Percentiles rank a stretch among this genome's conserved stretches.
Conservation (phyloP, 306 rosid genomes). For the Biancaea sappan region DNA sequence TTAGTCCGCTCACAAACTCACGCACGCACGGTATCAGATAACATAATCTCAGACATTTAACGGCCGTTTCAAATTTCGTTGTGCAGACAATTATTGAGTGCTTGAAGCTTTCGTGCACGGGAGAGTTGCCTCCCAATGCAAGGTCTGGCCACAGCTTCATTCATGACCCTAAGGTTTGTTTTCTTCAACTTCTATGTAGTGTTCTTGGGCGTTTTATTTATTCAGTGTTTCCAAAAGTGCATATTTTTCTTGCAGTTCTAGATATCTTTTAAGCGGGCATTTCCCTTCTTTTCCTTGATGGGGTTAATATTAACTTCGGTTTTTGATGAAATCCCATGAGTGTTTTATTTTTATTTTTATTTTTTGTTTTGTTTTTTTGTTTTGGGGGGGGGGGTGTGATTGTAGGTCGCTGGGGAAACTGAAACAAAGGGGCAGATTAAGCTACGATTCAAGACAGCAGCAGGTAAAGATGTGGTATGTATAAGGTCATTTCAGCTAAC, state of each 20-base stretch:
- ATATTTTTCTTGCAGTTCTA: not conserved
- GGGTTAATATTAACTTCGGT: not conserved
- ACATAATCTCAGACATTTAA: not conserved
- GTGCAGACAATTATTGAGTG: slow-evolving; percentile 85
- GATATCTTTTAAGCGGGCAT: not conserved
- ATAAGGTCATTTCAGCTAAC: slow-evolving; percentile 95
- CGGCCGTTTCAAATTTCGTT: not conserved
- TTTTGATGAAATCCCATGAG: not conserved
- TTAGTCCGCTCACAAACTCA: not conserved
- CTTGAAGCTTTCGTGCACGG: slow-evolving; percentile 97
- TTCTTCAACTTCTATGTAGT: not conserved
- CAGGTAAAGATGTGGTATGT: slow-evolving; percentile 84
- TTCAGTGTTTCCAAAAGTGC: not conserved
- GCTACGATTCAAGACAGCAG: slow-evolving; percentile 89
- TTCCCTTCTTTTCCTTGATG: not conserved
- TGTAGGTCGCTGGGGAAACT: slow-evolving; percentile 88
- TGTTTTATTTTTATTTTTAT: no score
- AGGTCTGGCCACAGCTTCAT: slow-evolving; percentile 98
- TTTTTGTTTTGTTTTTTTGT: no score
- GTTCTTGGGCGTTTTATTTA: not conserved
- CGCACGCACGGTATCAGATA: not conserved
- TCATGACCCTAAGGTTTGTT: slow-evolving; percentile 86
- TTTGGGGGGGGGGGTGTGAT: not conserved
- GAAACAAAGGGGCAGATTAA: slow-evolving; percentile 97
- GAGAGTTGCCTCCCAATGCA: slow-evolving; percentile 94